These are phyloP conservation scores for Populus deltoides DNA, from an alignment of 345 rosid species.

Conservation along the genomic window DNA sequence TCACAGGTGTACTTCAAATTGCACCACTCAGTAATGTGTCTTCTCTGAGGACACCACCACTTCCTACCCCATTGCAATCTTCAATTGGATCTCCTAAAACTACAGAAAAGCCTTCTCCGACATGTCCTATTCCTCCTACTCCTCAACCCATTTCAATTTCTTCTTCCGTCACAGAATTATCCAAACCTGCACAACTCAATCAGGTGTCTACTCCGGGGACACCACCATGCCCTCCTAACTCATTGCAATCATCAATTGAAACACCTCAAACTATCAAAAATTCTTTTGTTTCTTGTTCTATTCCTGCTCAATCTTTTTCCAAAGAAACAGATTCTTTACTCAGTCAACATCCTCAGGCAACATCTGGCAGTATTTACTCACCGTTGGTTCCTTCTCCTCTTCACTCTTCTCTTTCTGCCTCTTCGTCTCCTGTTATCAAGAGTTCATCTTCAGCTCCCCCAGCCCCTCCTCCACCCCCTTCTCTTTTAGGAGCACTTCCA, in stretches of 20 bases:
- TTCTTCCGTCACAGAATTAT: conserved; percentile 26
- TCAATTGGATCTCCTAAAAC: conserved; percentile 3
- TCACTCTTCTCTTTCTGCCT: conserved; percentile 14
- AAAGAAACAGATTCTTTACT: conserved; percentile 2
- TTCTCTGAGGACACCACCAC: conserved; percentile 15
- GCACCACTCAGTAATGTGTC: conserved; percentile 19
- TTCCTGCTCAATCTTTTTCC: conserved; percentile 10
- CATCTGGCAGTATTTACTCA: conserved; percentile 3
- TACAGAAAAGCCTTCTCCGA: conserved; percentile 2
- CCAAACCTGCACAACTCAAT: conserved; percentile 26
- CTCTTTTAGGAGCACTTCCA: conserved; percentile 11
- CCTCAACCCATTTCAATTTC: conserved; percentile 13
- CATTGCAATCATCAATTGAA: conserved; percentile 8
- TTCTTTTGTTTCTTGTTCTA: not conserved
- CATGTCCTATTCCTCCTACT: conserved; percentile 13
- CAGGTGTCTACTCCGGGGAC: conserved; percentile 11
- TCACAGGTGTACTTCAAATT: conserved; percentile 22
- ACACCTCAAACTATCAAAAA: not conserved
- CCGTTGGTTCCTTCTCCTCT: conserved; percentile 15
- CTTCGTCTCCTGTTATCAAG: conserved; percentile 14
- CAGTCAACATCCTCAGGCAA: conserved; percentile 13
- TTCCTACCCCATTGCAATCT: conserved; percentile 13
- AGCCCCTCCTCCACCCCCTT: conserved; percentile 14
- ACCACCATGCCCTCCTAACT: conserved; percentile 15
- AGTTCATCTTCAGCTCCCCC: conserved; percentile 22